Evolutionary conservation across 108 stramenopile genomes (phyloP), one percentile per base, ranked within the genome.

Genomic region (Mediolabrus comicus): DNA sequence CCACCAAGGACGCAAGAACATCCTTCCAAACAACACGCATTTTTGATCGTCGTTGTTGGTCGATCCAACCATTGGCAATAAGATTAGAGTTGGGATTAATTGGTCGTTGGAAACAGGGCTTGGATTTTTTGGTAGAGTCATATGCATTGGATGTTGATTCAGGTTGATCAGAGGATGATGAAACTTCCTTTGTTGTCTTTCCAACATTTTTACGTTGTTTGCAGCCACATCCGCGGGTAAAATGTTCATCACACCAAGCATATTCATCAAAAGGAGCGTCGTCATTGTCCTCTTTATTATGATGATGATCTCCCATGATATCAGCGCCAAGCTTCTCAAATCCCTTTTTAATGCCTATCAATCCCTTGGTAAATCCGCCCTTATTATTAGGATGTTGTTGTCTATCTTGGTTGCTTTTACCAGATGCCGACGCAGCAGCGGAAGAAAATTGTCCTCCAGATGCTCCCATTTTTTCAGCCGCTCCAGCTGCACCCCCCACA

Each of bases 21-120:
- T 95, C 87, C 64, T 95, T 95, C 93, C 93, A 95, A 2, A 89
- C 86, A 14, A 73, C 54, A 17, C 93, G 75, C 84, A 95, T 85
- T 81, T 87, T 95, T 10, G 83, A 85, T 14, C 89, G 87, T 7
- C 93, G 84, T n/a, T 86, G 87, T 75, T 92, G 90, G 66, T 92
- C 90, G 51, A 95, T 81, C 93, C 93, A 95, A 34, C 93, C 90
- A 67, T 84, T 90, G 53, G 86, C 90, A 26, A 95, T 79, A 27
- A 95, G 69, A 22, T 84, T 74, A 7, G 93, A 90, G n/a, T 72
- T 73, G 12, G 82, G 72, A 69, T 89, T 90, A 52, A 62, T 71
- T 19, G 92, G 89, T 38, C 83, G 77, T 64, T 89, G 89, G 66
- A 93, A 90, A 19, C 84, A 81, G 10, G 86, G 87, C 34, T 77